These are phyloP conservation scores for Styphnolobium japonicum DNA, from an alignment of 306 rosid genomes.

Conservation along the genomic window DNA sequence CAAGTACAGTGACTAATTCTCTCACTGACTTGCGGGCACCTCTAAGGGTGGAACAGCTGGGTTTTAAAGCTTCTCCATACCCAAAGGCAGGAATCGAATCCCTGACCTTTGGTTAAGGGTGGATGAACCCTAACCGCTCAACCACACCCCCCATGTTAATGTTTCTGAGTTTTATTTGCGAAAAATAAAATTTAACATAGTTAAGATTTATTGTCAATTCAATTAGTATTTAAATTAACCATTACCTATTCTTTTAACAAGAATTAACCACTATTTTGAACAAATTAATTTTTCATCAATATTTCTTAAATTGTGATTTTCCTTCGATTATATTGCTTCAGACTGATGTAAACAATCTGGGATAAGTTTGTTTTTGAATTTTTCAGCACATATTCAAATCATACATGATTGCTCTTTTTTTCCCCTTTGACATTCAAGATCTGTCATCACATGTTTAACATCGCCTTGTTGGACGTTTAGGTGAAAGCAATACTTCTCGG, in stretches of 20 bases:
- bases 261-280: neutral
- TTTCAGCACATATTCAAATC: neutral
- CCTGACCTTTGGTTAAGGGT: too few species aligned
- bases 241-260: neutral
- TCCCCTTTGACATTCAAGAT: neutral
- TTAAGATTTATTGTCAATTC: neutral
- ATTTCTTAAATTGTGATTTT: neutral
- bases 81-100: too few species aligned
- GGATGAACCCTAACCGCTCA: too few species aligned
- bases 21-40: too few species aligned
- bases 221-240: neutral
- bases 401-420: neutral
- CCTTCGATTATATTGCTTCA: neutral
- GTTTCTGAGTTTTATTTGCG: too few species aligned
- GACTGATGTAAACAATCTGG: neutral
- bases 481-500: neutral
- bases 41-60: too few species aligned
- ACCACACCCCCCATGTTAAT: too few species aligned
- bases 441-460: slow-evolving; percentile 48
- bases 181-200: too few species aligned
- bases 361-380: neutral
- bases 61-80: too few species aligned
- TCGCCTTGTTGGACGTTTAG: slow-evolving; percentile 38
- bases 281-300: neutral
- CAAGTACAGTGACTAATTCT: too few species aligned